phyloP scores from a whole-genome alignment of 2,329 filamentous ascomycete genomes.

The Pseudocercospora vitis region DNA sequence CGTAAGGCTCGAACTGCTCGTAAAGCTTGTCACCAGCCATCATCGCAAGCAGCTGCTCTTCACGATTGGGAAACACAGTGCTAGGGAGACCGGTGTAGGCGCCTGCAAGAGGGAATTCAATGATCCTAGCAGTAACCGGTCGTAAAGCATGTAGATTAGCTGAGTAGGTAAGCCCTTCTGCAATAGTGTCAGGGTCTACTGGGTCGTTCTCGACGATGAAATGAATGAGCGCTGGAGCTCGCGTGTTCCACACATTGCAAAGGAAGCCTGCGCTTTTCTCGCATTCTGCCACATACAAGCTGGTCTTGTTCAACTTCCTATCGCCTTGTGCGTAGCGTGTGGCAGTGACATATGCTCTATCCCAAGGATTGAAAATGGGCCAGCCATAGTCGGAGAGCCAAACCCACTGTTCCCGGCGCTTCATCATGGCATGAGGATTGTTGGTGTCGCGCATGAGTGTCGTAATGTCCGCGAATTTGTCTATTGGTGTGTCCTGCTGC shows the following conservation, averaged over 20 bases:
- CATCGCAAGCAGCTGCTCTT: constrained; percentile 22
- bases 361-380: constrained; percentile 12
- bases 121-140: constrained; percentile 22
- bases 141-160: constrained; percentile 3
- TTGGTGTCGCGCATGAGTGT: constrained; percentile 18
- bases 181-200: constrained; percentile 7
- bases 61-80: constrained; percentile 15
- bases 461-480: constrained; percentile 17
- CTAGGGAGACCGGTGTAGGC: constrained; percentile 19
- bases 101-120: constrained; percentile 23
- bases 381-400: constrained; percentile 15
- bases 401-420: constrained; percentile 22
- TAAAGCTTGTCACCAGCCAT: constrained; percentile 22
- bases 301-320: constrained; percentile 19
- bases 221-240: constrained; percentile 22
- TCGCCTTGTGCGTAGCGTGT: constrained; percentile 19
- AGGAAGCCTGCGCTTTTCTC: constrained; percentile 18
- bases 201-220: constrained; percentile 22
- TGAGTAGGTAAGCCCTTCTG: constrained; percentile 15
- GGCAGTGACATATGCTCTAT: constrained; percentile 17
- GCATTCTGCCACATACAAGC: constrained; percentile 22
- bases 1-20: constrained; percentile 23
- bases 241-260: constrained; percentile 23
- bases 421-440: background rate
- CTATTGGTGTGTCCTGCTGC: constrained; percentile 13